Evolutionary conservation across 495 filamentous ascomycete species (phyloP), one percentile per base, ranked within the genome.

Genomic region (Aspergillus diversus): DNA sequence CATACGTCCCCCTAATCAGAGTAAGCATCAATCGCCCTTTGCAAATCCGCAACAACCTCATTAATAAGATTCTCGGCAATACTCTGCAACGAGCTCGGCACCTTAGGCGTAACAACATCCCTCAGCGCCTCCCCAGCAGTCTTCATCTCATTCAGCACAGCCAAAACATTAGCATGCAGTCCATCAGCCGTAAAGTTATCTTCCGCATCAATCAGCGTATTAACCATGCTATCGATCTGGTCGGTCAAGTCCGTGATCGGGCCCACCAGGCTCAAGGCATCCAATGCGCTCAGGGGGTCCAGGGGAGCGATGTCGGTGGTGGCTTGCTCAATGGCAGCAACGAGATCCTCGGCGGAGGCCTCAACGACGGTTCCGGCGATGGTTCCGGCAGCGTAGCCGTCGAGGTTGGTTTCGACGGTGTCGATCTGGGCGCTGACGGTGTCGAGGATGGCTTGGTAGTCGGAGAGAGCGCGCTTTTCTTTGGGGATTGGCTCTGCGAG

Each of bases 181-280:
- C 67, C 64, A 42, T 74, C 73, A 11, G 73, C 58, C 39, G 70
- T 70, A 60, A 81, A 73, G 37, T 68, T 52, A 27, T 51, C 21
- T 66, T 78, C 75, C 67, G 77, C 77, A 47, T 59, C 57, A 57
- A 69, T 68, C 42, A 80, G 53, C 54, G 73, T 73, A 11, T 67
- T 55, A 37, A 79, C 55, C 8, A 75, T 61, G 42, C 52, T 49
- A 63, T 73, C 21, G 32, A 77, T 71, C 3, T 69, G 63, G 35
- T 68, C 52, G 21, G 65, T 71, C 12, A 81, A 68, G 39, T 70
- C 68, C 31, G 71, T 61, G 37, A 80, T 72, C 35, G 69, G 69
- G 27, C 33, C 16, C 33, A 74, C 66, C 15, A 81, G 69, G 48
- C 52, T 34, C 13, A 77, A 55, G 5, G 73, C 72, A 56, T 80